Evolutionary conservation across 2,329 filamentous ascomycete species (phyloP).

Genomic region (Dothistroma septosporum): DNA sequence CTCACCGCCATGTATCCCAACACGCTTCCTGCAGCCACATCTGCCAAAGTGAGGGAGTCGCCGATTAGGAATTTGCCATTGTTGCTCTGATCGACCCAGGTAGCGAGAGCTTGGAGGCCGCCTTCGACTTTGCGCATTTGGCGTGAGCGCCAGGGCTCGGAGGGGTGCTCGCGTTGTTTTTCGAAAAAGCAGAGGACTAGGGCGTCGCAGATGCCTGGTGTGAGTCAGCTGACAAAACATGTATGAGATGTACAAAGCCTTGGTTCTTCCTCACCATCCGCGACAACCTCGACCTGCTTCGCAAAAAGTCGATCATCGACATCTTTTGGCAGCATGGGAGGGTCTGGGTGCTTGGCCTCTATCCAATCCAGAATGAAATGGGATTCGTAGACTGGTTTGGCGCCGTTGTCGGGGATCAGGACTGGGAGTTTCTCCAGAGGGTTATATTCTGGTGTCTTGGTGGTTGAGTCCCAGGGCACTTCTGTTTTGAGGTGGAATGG

Average conservation of each 20-base stretch:
- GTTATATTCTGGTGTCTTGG: conserved; percentile 39
- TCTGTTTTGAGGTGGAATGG: conserved; percentile 41
- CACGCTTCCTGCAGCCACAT: conserved; percentile 35
- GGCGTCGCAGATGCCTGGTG: conserved; percentile 35
- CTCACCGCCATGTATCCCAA: conserved; percentile 35
- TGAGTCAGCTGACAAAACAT: too few species aligned
- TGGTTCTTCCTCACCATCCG: conserved; percentile 34
- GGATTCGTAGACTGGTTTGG: conserved; percentile 35
- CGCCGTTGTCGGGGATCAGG: conserved; percentile 33
- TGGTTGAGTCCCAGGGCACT: conserved; percentile 42
- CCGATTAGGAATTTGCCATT: conserved; percentile 31
- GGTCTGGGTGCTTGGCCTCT: conserved; percentile 33
- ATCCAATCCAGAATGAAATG: conserved; percentile 39
- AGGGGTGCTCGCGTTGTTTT: conserved; percentile 29
- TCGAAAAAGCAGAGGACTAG: conserved; percentile 39
- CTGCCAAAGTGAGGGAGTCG: conserved; percentile 34
- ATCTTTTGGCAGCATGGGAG: conserved; percentile 28
- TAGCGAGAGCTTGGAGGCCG: conserved; percentile 31
- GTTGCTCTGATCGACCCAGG: conserved; percentile 27
- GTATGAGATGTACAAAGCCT: too few species aligned
- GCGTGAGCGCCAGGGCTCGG: conserved; percentile 33
- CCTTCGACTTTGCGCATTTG: conserved; percentile 38
- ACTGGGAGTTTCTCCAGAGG: conserved; percentile 41
- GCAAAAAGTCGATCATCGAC: conserved; percentile 31
- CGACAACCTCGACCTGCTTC: conserved; percentile 36